These are phyloP conservation scores for Phytophthora citricola DNA, from an alignment of 352 stramenopile genomes.

Conservation along the genomic window DNA sequence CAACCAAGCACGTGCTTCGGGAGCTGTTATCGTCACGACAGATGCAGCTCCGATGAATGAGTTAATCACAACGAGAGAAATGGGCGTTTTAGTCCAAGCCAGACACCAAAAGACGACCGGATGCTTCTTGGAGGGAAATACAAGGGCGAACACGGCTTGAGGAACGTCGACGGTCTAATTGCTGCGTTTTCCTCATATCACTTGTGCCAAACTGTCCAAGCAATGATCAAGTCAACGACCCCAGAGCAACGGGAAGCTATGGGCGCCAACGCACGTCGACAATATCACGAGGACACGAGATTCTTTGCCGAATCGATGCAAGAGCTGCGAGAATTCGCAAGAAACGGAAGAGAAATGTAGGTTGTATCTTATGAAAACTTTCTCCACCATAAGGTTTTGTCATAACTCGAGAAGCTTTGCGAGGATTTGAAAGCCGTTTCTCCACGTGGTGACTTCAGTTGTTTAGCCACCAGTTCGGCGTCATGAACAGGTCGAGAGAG, in stretches of 20 bases:
- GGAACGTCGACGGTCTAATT: constrained; percentile 40
- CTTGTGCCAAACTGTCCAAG: constrained; percentile 48
- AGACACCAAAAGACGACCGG: constrained; percentile 2
- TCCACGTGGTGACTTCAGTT: constrained; percentile 23
- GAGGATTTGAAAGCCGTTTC: constrained; percentile 21
- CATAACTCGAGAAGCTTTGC: constrained; percentile 31
- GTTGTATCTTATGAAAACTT: no score
- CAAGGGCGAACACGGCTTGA: constrained; percentile 22
- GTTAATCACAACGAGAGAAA: constrained; percentile 40
- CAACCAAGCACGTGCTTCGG: constrained; percentile 63
- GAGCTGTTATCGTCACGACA: constrained; percentile 57
- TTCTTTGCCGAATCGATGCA: constrained; percentile 60
- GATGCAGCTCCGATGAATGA: constrained; percentile 73
- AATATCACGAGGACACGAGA: constrained; percentile 59
- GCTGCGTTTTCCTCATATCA: constrained; percentile 35
- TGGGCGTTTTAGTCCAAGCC: constrained; percentile 36
- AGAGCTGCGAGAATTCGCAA: constrained; percentile 39
- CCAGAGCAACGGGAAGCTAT: constrained; percentile 35
- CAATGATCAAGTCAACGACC: constrained; percentile 37
- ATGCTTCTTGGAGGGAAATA: constrained; percentile 31
- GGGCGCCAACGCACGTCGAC: constrained; percentile 39
- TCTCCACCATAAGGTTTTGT: constrained; percentile 2
- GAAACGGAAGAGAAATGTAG: constrained; percentile 12
- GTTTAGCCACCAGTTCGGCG: constrained; percentile 3
- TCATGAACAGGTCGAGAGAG: constrained; percentile 22